phyloP scores from a whole-genome alignment of 805 yeast species.

The Pichia kluyveri region DNA sequence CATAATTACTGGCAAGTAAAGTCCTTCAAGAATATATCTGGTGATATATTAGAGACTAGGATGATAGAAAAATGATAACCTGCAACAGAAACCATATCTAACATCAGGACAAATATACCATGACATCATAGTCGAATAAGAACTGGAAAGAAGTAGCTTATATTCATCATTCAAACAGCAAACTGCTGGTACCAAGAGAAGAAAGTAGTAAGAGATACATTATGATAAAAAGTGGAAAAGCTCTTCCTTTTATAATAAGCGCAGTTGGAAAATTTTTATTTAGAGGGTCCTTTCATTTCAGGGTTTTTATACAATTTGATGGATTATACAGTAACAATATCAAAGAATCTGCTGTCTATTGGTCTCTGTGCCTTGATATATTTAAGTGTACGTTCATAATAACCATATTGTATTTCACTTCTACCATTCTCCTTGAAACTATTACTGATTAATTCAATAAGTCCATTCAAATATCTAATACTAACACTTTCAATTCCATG shows the following conservation, averaged over 20 bases:
- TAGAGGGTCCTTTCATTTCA: neutral
- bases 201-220: neutral
- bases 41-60: neutral
- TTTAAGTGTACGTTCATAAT: conserved; percentile 63
- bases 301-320: neutral
- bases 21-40: conserved; percentile 33
- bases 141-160: conserved; percentile 83
- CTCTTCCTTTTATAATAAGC: neutral
- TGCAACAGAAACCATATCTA: conserved; percentile 22
- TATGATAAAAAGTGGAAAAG: neutral
- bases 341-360: conserved; percentile 54
- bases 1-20: conserved; percentile 76
- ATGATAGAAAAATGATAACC: conserved; percentile 24
- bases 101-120: conserved; percentile 47
- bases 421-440: conserved; percentile 33
- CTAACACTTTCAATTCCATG: conserved; percentile 70
- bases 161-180: conserved; percentile 21
- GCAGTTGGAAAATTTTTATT: neutral
- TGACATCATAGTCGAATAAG: conserved; percentile 91
- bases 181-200: conserved; percentile 5
- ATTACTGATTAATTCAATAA: conserved; percentile 72
- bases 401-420: conserved; percentile 23
- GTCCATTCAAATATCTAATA: conserved; percentile 70
- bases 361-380: conserved; percentile 63
- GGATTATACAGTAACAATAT: conserved; percentile 1